These are phyloP conservation scores for Aspergillus bombycis DNA, from an alignment of 2,329 filamentous ascomycete species.

Conservation along the genomic window DNA sequence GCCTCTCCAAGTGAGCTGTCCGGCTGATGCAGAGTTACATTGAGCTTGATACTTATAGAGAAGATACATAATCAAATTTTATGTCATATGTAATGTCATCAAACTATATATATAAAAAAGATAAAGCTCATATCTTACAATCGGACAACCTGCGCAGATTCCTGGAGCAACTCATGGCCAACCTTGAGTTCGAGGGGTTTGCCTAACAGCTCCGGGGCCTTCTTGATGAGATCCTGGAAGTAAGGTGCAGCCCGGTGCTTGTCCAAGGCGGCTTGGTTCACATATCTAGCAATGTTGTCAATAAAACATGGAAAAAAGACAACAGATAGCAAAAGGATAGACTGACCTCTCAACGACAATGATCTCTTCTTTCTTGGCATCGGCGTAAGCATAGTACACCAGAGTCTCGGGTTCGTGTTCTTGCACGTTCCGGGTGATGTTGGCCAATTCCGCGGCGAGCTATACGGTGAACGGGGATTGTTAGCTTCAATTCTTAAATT, in stretches of 20 bases:
- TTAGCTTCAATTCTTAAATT: neutral
- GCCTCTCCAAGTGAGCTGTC: neutral
- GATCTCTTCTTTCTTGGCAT: neutral
- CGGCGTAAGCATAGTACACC: neutral
- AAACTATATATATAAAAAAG: neutral
- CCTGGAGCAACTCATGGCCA: neutral
- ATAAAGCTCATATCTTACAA: neutral
- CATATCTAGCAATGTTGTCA: neutral
- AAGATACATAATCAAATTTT: neutral
- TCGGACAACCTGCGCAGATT: neutral
- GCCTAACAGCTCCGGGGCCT: neutral
- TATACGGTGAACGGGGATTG: neutral
- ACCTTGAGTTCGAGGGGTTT: neutral
- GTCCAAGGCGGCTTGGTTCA: constrained; percentile 1
- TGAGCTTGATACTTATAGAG: neutral
- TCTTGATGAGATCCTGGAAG: constrained; percentile 1
- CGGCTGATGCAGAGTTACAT: neutral
- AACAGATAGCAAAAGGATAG: too few relatives aligned
- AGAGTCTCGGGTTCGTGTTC: constrained; percentile 1
- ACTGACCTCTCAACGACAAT: neutral
- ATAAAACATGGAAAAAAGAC: neutral
- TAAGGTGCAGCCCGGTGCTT: neutral
- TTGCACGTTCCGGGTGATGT: neutral
- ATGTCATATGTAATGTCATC: neutral
- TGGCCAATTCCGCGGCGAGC: neutral